Conservation (phyloP, 2,329 filamentous ascomycete species). For the Penicillium sp. region DNA sequence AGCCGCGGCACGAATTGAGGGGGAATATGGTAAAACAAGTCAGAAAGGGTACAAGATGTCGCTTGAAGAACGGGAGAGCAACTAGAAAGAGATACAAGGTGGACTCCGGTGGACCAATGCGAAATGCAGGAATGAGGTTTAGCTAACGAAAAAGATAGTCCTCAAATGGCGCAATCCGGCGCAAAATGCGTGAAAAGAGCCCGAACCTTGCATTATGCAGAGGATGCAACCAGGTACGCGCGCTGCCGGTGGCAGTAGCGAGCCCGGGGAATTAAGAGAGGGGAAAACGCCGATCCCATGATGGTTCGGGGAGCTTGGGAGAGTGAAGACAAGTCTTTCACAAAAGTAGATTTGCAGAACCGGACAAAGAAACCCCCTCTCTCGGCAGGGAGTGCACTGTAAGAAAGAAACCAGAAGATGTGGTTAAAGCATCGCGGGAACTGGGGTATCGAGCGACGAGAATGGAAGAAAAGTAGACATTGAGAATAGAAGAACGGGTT, state of each 20-base stretch:
- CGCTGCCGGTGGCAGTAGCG: background rate
- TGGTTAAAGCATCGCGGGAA: slow-evolving; percentile 3
- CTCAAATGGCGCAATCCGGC: slow-evolving; percentile 10
- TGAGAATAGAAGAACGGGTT: background rate
- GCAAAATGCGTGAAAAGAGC: background rate
- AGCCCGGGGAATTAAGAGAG: background rate
- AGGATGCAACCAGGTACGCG: background rate
- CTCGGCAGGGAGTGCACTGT: background rate
- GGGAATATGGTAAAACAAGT: background rate
- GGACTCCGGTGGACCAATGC: slow-evolving; percentile 18
- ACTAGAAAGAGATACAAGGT: slow-evolving; percentile 1
- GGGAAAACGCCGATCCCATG: slow-evolving; percentile 16
- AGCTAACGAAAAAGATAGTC: background rate
- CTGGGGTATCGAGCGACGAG: slow-evolving; percentile 14
- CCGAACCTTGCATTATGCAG: background rate
- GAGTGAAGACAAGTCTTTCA: background rate
- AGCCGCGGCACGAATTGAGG: slow-evolving; percentile 16
- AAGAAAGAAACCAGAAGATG: background rate
- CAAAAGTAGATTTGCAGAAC: slow-evolving; percentile 1
- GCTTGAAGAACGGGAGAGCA: background rate
- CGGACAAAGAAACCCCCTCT: background rate
- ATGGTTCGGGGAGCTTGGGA: slow-evolving; percentile 1
- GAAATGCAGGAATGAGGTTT: slow-evolving; percentile 1
- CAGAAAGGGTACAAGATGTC: background rate
- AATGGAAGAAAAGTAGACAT: background rate